Evolutionary conservation across 768 basidiomycete species (phyloP).

Genomic region (Leucogyrophana mollusca): DNA sequence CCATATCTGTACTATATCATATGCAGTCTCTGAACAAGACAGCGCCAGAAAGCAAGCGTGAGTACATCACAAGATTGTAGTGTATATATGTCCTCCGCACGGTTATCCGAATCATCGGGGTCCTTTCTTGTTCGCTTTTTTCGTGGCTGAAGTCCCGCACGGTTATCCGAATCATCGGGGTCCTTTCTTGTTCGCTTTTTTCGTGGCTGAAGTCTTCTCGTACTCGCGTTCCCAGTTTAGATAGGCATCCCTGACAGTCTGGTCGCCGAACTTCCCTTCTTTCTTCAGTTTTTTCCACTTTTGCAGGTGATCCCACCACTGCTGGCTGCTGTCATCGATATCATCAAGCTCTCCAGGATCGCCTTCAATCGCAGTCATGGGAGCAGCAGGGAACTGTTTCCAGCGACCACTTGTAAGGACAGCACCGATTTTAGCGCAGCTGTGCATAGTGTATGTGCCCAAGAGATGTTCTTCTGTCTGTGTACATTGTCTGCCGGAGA

Average conservation of each 20-base stretch:
- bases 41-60: too few relatives aligned
- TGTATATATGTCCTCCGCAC: too few relatives aligned
- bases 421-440: not conserved
- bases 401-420: constrained; percentile 1
- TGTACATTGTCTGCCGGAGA: not conserved
- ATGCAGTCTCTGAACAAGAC: too few relatives aligned
- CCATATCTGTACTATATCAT: not conserved
- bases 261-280: not conserved
- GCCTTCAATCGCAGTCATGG: not conserved
- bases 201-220: not conserved
- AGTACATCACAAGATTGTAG: too few relatives aligned
- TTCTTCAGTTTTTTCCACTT: constrained; percentile 6
- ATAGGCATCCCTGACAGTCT: not conserved
- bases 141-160: too few relatives aligned
- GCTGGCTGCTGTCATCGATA: not conserved
- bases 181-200: not conserved
- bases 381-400: not conserved
- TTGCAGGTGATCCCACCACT: constrained; percentile 2
- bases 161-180: not conserved
- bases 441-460: not conserved
- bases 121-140: not conserved
- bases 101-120: too few relatives aligned
- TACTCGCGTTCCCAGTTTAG: not conserved
- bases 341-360: not conserved
- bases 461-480: not conserved